phyloP scores from a whole-genome alignment of 2,329 filamentous ascomycete species.

The Blastomyces percursus region DNA sequence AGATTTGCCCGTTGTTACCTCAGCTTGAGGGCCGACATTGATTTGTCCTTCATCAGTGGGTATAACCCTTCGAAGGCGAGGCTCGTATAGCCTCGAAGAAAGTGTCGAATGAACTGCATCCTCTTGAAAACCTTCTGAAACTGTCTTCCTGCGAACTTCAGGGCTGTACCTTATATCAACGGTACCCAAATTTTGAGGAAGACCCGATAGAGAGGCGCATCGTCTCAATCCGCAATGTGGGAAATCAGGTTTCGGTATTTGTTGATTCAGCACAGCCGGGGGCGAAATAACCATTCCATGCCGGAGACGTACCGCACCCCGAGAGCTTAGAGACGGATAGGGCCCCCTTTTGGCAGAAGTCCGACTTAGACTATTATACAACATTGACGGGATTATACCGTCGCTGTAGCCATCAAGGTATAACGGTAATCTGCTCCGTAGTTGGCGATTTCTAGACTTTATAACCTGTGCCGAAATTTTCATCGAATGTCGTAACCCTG shows the following conservation, averaged over 20 bases:
- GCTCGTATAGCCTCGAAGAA: background rate
- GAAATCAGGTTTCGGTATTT: background rate
- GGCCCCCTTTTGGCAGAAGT: background rate
- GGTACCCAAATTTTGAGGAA: background rate
- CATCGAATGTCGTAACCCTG: background rate
- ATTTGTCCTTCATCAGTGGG: background rate
- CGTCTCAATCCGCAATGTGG: background rate
- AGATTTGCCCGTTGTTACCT: background rate
- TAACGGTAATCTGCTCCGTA: background rate
- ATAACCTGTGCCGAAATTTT: background rate
- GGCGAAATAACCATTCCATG: too few species aligned
- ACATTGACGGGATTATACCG: background rate
- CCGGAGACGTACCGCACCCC: background rate
- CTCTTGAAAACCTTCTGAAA: background rate
- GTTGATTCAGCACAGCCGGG: background rate
- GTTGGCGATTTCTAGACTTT: background rate
- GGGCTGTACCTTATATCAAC: background rate
- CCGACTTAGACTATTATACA: background rate
- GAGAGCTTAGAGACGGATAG: background rate
- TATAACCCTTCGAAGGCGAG: background rate
- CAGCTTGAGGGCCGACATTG: background rate
- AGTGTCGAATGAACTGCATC: background rate
- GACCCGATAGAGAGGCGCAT: background rate
- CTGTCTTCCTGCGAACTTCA: background rate
- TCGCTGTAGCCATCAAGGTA: conserved; percentile 2